phyloP scores from a whole-genome alignment of 345 rosid genomes.

The Kernera saxatilis region DNA sequence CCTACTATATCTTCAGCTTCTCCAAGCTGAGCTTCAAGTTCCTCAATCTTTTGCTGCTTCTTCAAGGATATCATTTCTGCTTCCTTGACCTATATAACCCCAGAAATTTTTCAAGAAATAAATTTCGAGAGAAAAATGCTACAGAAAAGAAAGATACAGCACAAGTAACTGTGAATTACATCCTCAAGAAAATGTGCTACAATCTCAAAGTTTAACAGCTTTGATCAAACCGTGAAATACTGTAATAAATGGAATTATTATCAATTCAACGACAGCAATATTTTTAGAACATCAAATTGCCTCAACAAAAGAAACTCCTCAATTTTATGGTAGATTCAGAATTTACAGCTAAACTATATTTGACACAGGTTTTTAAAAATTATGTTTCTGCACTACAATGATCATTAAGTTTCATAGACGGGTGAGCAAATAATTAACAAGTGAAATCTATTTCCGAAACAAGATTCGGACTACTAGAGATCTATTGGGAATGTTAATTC shows the following conservation, averaged over 20 bases:
- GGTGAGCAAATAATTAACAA: not conserved
- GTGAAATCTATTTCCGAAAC: too few species aligned
- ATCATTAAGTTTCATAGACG: not conserved
- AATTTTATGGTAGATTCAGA: not conserved
- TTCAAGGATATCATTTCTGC: conserved; percentile 45
- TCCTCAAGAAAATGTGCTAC: not conserved
- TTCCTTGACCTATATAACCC: conserved; percentile 60
- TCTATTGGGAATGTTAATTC: not conserved
- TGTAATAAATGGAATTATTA: not conserved
- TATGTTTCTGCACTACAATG: not conserved
- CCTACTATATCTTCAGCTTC: conserved; percentile 85
- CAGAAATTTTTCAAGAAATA: not conserved
- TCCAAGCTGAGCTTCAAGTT: conserved; percentile 84
- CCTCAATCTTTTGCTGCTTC: conserved; percentile 67
- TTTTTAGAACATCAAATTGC: not conserved
- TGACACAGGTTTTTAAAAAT: not conserved
- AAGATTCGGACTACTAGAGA: too few species aligned
- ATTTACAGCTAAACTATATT: not conserved
- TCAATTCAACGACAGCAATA: not conserved
- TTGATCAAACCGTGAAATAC: not conserved
- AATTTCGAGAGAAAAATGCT: not conserved
- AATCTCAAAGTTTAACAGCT: not conserved
- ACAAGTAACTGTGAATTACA: not conserved
- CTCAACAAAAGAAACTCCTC: not conserved
- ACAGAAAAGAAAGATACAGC: not conserved